Evolutionary conservation across 2,329 filamentous ascomycete genomes (phyloP).

Genomic region (Tolypocladium paradoxum): DNA sequence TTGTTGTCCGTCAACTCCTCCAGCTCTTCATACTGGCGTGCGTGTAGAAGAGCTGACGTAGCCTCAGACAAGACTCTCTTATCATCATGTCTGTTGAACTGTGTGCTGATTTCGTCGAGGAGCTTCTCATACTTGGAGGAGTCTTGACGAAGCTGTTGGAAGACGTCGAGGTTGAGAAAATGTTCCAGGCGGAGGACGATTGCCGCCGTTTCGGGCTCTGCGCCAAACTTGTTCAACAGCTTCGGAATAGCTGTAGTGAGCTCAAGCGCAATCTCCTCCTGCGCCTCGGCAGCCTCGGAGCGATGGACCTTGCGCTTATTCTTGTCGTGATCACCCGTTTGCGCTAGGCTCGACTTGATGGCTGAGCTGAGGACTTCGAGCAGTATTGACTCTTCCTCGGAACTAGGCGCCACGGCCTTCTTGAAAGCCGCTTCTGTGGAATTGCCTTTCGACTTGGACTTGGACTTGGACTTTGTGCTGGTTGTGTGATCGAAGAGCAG

Average conservation of each 20-base stretch:
- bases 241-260: slow-evolving; percentile 72
- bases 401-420: slow-evolving; percentile 59
- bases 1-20: slow-evolving; percentile 77
- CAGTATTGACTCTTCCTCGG: slow-evolving; percentile 72
- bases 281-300: slow-evolving; percentile 56
- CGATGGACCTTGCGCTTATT: slow-evolving; percentile 46
- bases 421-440: slow-evolving; percentile 52
- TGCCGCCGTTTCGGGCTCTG: slow-evolving; percentile 76
- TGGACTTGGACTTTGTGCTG: slow-evolving; percentile 40
- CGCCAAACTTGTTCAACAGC: slow-evolving; percentile 85
- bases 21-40: slow-evolving; percentile 76
- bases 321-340: slow-evolving; percentile 54
- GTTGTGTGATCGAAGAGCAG: slow-evolving; percentile 83
- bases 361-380: slow-evolving; percentile 78
- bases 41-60: slow-evolving; percentile 70
- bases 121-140: slow-evolving; percentile 68
- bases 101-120: slow-evolving; percentile 83
- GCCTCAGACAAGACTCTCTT: slow-evolving; percentile 78
- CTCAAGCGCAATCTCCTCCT: slow-evolving; percentile 68
- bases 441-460: slow-evolving; percentile 33
- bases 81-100: slow-evolving; percentile 88
- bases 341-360: slow-evolving; percentile 62
- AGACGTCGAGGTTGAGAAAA: slow-evolving; percentile 74
- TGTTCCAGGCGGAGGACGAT: slow-evolving; percentile 79
- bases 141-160: slow-evolving; percentile 81